Evolutionary conservation across 345 rosid species (phyloP), one percentile per base, ranked within the genome.

Genomic region (Rhizophora apiculata): DNA sequence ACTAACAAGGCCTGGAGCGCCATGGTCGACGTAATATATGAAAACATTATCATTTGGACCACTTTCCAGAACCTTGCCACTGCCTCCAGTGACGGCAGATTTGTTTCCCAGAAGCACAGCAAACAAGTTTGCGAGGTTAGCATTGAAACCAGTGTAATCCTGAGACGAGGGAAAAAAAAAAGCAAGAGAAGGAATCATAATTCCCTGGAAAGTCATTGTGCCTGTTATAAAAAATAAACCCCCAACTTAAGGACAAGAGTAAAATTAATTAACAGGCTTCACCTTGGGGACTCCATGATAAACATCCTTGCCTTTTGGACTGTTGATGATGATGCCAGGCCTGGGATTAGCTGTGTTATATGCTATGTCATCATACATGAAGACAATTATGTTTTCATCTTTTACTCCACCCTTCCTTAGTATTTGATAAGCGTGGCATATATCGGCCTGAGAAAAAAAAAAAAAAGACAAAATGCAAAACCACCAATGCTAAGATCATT

Each of bases 351-450:
- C 8, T 0, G 11, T 2, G 27, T 68, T 15, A 49, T 74, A 69
- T 1, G 96, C 96, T 15, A 90, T 85, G 68, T 88, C 96, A 74
- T 88, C 96, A 51, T 88, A 87, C 96, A 90, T 88, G 81, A 90
- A 86, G 48, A 90, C 94, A 15, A 88, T 78, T 20, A 88, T 87
- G 79, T 90, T 90, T 53, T 90, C 90, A 5, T 88, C 94, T 60
- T 82, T 77, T 59, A 87, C 4, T 57, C 94, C 96, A 2, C 89
- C 90, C 39, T 64, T 80, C 62, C 69, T 79, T 54, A 86, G 61
- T 10, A 79, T 68, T 55, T 88, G 94, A 62, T 90, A 88, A 3
- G 94, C 94, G 70, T 90, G 96, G 66, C 96, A 86, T 27, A 87
- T 63, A 74, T 90, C 89, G 16, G 96, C 92, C 92, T 89, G 73